Base-by-base conservation (phyloP, 345 rosid species). In the Adansonia digitata region DNA sequence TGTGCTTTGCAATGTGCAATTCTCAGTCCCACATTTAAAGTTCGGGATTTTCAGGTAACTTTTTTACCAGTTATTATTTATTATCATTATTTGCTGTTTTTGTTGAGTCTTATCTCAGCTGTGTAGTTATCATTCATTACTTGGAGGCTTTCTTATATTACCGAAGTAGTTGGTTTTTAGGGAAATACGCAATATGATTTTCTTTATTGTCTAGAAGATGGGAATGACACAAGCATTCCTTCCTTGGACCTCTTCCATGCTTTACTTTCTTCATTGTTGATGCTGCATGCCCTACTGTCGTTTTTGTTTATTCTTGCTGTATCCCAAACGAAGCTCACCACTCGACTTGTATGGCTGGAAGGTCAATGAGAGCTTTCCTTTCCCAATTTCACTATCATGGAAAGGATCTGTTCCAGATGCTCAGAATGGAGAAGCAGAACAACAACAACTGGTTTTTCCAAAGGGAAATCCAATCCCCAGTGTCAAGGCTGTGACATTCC, bases 11-110 rank as follows among this genome's bases (percentile, higher is more conserved):
- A 95, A 75, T 95, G 99, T 85, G 99, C 99, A 12, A 93, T 95
- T 67, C 94, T 95, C 72, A 95, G 99, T 68, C 99, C 99, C 24
- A 93, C 97, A 4, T 95, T 95, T 48, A 93, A 93, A 89, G 99
- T 95, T 74, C 87, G 97, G 12, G 99, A 95, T 40, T 95, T 93
- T 77, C 97, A 95, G 99, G 99, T 95, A 72, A 77, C 18, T n/a
- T 12, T 59, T 56, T 5, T 2, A 17, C 24, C 9, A 26, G 61
- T 56, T 56, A 12, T 20, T 12, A 27, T 1, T 13, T 42, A 24
- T 14, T 1, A 2, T 29, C 20, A 29, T 29, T 0, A 15, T 1
- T 43, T 66, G 10, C 17, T 22, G 9, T 37, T 24, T 66, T 35
- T 7, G 8, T 22, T 2, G 31, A 5, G 49, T 24, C 17, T 4